These are phyloP conservation scores for Narthecium ossifragum DNA, from an alignment of 106 monocot genomes.

Conservation along the genomic window DNA sequence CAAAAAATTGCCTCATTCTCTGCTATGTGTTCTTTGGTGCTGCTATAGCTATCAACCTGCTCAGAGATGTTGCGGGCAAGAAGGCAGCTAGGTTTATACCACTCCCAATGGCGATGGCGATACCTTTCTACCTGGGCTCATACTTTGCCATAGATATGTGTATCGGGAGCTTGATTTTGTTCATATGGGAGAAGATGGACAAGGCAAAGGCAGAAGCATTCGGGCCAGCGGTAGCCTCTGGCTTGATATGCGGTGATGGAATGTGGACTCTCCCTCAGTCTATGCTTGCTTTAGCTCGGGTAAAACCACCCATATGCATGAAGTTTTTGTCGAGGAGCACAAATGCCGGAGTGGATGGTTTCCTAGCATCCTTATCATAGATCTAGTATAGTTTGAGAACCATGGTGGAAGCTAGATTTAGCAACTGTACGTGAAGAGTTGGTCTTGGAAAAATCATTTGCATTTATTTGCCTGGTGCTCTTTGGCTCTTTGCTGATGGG, in stretches of 20 bases:
- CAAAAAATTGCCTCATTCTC: slow-evolving; percentile 24
- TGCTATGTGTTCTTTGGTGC: slow-evolving; percentile 21
- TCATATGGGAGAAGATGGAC: slow-evolving; percentile 24
- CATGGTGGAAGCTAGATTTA: background rate
- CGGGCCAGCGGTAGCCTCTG: slow-evolving; percentile 26
- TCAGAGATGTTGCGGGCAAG: slow-evolving; percentile 8
- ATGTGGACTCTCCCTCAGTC: slow-evolving; percentile 10
- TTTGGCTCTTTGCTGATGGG: background rate
- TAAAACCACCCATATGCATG: slow-evolving; percentile 43
- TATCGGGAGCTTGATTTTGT: slow-evolving; percentile 33
- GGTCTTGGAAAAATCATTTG: too few relatives aligned
- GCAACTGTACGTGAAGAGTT: background rate
- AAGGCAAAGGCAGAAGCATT: slow-evolving; percentile 23
- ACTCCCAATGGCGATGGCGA: slow-evolving; percentile 44
- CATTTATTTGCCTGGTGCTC: background rate
- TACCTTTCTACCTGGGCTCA: slow-evolving; percentile 36
- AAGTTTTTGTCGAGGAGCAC: slow-evolving; percentile 25
- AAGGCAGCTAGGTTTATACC: slow-evolving; percentile 18
- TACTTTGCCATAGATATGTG: slow-evolving; percentile 48
- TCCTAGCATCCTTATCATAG: slow-evolving; percentile 2
- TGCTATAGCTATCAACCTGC: slow-evolving; percentile 18
- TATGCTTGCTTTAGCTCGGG: slow-evolving; percentile 21
- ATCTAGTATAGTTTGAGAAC: background rate
- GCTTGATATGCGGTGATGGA: slow-evolving; percentile 33
- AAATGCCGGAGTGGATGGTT: slow-evolving; percentile 14